Evolutionary conservation across 164 flowering plant genomes (phyloP).

Genomic region (Brasenia schreberi): DNA sequence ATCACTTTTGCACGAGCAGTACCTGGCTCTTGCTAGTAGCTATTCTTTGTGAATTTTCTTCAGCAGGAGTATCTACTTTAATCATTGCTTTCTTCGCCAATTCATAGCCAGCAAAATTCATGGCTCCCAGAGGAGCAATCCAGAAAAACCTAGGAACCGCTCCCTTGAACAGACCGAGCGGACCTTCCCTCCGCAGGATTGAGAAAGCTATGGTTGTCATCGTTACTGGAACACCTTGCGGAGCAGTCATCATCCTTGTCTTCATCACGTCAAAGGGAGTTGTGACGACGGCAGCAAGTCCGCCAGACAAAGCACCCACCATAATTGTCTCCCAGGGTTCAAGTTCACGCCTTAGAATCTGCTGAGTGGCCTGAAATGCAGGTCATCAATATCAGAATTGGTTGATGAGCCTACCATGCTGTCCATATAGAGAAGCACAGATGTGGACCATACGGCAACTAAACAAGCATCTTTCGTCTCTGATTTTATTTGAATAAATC

Average conservation of each 20-base stretch:
- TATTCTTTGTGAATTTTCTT: slow-evolving; percentile 6
- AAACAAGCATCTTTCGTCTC: background rate
- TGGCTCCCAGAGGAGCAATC: slow-evolving; percentile 98
- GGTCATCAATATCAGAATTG: background rate
- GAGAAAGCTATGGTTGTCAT: slow-evolving; percentile 66
- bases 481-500: too few relatives aligned
- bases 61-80: slow-evolving; percentile 31
- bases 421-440: background rate
- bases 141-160: slow-evolving; percentile 96
- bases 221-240: slow-evolving; percentile 54
- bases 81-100: slow-evolving; percentile 86
- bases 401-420: too few relatives aligned
- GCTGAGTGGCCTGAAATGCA: slow-evolving; percentile 40
- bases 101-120: slow-evolving; percentile 99
- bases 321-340: slow-evolving; percentile 92
- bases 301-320: slow-evolving; percentile 94
- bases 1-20: background rate
- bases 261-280: slow-evolving; percentile 98
- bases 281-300: slow-evolving; percentile 80
- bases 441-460: background rate
- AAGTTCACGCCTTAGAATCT: slow-evolving; percentile 56
- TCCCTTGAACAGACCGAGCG: slow-evolving; percentile 90
- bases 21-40: background rate
- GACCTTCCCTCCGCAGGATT: slow-evolving; percentile 80
- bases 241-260: slow-evolving; percentile 97